Conservation (phyloP, 1,139 yeast species). For the Yamadazyma songkhlaensis region DNA sequence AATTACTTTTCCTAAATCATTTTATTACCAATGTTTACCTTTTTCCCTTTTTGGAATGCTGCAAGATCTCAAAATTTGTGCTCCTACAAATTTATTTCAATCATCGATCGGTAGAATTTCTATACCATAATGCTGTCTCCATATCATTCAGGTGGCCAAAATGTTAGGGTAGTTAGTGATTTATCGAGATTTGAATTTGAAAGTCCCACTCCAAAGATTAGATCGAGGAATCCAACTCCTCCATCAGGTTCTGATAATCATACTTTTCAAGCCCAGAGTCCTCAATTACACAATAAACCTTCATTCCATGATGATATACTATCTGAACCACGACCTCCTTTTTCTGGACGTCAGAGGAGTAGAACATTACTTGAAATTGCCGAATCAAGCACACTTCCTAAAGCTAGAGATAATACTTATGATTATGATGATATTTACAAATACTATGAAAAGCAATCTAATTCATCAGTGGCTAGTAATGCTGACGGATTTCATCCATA, state of each 20-base stretch:
- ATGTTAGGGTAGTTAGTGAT: slow-evolving; percentile 27
- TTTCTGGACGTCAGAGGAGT: slow-evolving; percentile 11
- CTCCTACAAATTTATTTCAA: neutral
- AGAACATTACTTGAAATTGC: slow-evolving; percentile 15
- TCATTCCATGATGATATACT: slow-evolving; percentile 9
- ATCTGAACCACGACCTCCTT: slow-evolving; percentile 3
- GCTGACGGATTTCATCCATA: slow-evolving; percentile 6
- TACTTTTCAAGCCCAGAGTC: slow-evolving; percentile 6
- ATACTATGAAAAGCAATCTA: slow-evolving; percentile 18
- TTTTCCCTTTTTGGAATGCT: slow-evolving; percentile 9
- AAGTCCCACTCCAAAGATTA: slow-evolving; percentile 18
- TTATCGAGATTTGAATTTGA: slow-evolving; percentile 29
- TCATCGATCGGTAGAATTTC: neutral
- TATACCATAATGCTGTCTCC: neutral
- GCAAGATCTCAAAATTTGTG: slow-evolving; percentile 8
- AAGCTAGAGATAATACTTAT: slow-evolving; percentile 8
- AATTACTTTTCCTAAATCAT: slow-evolving; percentile 6
- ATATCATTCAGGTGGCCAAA: slow-evolving; percentile 14
- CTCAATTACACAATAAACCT: slow-evolving; percentile 5
- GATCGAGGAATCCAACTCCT: slow-evolving; percentile 30
- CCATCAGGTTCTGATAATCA: slow-evolving; percentile 17
- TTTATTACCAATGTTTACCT: slow-evolving; percentile 8
- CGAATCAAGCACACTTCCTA: slow-evolving; percentile 12
- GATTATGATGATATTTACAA: slow-evolving; percentile 19
- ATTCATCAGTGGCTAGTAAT: slow-evolving; percentile 7